phyloP scores from a whole-genome alignment of 768 basidiomycete species.

The Leccinum sublutescens region DNA sequence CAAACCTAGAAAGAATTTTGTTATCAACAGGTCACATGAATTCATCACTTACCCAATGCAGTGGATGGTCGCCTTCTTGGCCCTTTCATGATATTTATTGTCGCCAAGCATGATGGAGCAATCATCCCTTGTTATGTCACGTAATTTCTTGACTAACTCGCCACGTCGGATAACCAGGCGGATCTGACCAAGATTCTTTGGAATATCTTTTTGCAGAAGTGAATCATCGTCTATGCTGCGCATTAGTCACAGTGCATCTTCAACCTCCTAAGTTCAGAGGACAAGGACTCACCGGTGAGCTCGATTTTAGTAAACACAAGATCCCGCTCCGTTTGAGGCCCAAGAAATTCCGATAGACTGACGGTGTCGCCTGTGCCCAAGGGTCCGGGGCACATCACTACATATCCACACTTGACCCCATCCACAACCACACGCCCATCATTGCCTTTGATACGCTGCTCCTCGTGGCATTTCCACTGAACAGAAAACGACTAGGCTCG shows the following conservation, averaged over 20 bases:
- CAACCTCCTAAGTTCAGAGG: background rate
- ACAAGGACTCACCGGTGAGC: background rate
- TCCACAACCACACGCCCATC: background rate
- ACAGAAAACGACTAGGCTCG: background rate
- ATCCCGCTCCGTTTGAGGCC: background rate
- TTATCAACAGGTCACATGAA: background rate
- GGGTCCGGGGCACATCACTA: background rate
- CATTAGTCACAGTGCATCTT: background rate
- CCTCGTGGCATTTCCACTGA: background rate
- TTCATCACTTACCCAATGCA: background rate
- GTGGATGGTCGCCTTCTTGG: background rate
- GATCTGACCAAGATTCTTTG: constrained; percentile 19
- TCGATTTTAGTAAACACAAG: background rate
- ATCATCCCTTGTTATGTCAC: background rate
- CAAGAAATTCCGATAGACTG: background rate
- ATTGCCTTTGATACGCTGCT: background rate
- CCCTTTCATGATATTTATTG: background rate
- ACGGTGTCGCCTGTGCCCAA: background rate
- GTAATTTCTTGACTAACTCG: no score
- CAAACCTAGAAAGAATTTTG: background rate
- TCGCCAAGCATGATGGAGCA: background rate
- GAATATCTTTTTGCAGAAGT: constrained; percentile 5
- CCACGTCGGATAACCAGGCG: constrained; percentile 6
- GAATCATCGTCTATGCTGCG: constrained; percentile 20
- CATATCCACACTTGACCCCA: background rate